phyloP scores from a whole-genome alignment of 106 monocot species.

The Dendrobium catenatum region DNA sequence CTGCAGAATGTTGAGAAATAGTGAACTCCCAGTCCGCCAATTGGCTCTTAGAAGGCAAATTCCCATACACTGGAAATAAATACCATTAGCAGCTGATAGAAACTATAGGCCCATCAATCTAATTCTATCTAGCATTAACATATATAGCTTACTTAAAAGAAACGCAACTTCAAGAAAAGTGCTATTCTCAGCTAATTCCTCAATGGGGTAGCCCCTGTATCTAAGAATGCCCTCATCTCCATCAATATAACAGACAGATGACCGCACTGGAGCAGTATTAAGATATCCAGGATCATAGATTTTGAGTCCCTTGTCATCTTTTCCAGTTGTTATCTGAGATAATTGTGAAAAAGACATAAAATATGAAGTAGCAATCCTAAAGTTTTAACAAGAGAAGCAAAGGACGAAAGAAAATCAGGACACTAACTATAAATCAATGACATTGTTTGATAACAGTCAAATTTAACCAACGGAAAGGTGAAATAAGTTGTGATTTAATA shows the following conservation, averaged over 20 bases:
- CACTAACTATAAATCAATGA: background rate
- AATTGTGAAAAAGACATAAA: background rate
- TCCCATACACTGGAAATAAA: conserved; percentile 76
- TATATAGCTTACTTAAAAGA: conserved; percentile 64
- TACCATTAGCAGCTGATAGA: conserved; percentile 6
- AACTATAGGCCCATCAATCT: background rate
- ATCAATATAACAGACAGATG: conserved; percentile 91
- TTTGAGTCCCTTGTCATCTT: conserved; percentile 85
- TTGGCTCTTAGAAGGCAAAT: conserved; percentile 77
- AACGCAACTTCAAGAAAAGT: conserved; percentile 93
- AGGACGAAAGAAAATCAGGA: background rate
- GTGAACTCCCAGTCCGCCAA: conserved; percentile 91
- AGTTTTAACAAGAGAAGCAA: background rate
- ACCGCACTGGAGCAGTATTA: conserved; percentile 90
- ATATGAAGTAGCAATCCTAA: background rate
- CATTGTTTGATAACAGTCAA: background rate
- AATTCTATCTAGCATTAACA: background rate
- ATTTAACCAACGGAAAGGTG: background rate
- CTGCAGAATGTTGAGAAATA: conserved; percentile 91
- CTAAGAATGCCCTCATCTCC: conserved; percentile 96
- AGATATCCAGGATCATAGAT: conserved; percentile 97
- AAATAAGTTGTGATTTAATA: conserved; percentile 1
- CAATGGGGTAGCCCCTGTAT: conserved; percentile 95
- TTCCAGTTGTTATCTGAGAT: conserved; percentile 65
- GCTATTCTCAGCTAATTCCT: conserved; percentile 90